phyloP scores from a whole-genome alignment of 345 rosid species.

The Mangifera indica region DNA sequence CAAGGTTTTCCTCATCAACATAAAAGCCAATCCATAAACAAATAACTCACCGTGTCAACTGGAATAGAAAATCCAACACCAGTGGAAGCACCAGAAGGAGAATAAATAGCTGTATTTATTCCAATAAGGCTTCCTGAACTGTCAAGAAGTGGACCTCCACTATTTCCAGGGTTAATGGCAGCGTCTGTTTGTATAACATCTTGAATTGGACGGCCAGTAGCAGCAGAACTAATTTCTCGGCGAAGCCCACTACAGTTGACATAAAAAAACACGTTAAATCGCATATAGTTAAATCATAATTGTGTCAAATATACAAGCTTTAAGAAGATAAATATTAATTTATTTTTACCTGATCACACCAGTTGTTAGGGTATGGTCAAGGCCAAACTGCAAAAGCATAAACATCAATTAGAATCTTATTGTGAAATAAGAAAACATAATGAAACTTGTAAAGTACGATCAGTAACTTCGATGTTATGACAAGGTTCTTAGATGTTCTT shows the following conservation, averaged over 20 bases:
- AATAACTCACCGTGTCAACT: conserved; percentile 86
- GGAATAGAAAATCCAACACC: conserved; percentile 99
- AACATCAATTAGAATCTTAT: conserved; percentile 8
- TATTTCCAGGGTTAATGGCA: conserved; percentile 95
- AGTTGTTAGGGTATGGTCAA: conserved; percentile 93
- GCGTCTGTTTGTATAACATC: conserved; percentile 99
- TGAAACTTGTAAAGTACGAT: neutral
- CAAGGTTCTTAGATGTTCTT: neutral
- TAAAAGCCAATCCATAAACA: conserved; percentile 7
- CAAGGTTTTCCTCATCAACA: conserved; percentile 1
- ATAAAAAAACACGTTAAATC: conserved; percentile 23
- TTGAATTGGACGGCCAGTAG: conserved; percentile 97
- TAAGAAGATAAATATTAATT: neutral
- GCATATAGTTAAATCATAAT: neutral
- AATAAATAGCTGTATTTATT: conserved; percentile 92
- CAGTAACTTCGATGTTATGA: neutral
- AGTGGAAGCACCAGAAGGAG: conserved; percentile 99
- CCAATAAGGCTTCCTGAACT: conserved; percentile 92
- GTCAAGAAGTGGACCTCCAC: conserved; percentile 96
- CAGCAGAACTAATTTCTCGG: conserved; percentile 96
- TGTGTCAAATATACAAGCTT: neutral
- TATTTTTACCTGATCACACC: conserved; percentile 82
- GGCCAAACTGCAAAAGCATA: conserved; percentile 72
- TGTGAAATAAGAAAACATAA: conserved; percentile 5
- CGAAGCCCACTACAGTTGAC: conserved; percentile 67